Conservation (phyloP, 2,329 filamentous ascomycete species). For the Epichloe glyceriae region DNA sequence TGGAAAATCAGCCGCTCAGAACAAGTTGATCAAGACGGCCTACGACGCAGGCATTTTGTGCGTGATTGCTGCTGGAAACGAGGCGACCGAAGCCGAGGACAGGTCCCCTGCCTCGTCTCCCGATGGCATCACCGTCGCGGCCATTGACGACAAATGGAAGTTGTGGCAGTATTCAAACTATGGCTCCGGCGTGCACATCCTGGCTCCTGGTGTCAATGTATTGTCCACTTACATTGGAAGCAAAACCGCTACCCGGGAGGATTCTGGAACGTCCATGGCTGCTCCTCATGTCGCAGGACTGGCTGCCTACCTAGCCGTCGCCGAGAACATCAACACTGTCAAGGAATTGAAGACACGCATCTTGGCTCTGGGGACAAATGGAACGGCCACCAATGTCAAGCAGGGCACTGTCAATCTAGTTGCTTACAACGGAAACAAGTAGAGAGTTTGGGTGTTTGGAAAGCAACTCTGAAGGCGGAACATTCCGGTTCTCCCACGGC, state of each 20-base stretch:
- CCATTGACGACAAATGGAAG: slow-evolving; percentile 26
- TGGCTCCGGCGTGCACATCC: slow-evolving; percentile 34
- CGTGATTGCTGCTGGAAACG: slow-evolving; percentile 43
- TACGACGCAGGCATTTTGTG: slow-evolving; percentile 34
- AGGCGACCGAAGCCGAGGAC: slow-evolving; percentile 22
- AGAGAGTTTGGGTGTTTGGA: neutral
- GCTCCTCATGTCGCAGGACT: slow-evolving; percentile 47
- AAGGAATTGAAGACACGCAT: slow-evolving; percentile 28
- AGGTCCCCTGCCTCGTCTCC: slow-evolving; percentile 35
- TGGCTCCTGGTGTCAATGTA: slow-evolving; percentile 34
- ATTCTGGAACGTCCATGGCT: slow-evolving; percentile 51
- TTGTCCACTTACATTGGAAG: slow-evolving; percentile 33
- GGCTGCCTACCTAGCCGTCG: slow-evolving; percentile 38
- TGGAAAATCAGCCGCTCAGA: slow-evolving; percentile 25
- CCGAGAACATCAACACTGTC: slow-evolving; percentile 28
- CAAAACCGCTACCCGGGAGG: slow-evolving; percentile 27
- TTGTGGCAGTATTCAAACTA: slow-evolving; percentile 37
- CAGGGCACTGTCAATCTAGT: slow-evolving; percentile 30
- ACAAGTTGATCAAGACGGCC: slow-evolving; percentile 34
- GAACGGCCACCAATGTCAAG: slow-evolving; percentile 21
- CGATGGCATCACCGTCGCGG: slow-evolving; percentile 38
- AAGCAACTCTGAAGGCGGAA: too few species aligned
- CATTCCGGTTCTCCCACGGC: too few species aligned
- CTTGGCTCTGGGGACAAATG: slow-evolving; percentile 26
- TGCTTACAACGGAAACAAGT: slow-evolving; percentile 30